Base-by-base conservation (phyloP, 495 filamentous ascomycete genomes). In the Collariella sp. region DNA sequence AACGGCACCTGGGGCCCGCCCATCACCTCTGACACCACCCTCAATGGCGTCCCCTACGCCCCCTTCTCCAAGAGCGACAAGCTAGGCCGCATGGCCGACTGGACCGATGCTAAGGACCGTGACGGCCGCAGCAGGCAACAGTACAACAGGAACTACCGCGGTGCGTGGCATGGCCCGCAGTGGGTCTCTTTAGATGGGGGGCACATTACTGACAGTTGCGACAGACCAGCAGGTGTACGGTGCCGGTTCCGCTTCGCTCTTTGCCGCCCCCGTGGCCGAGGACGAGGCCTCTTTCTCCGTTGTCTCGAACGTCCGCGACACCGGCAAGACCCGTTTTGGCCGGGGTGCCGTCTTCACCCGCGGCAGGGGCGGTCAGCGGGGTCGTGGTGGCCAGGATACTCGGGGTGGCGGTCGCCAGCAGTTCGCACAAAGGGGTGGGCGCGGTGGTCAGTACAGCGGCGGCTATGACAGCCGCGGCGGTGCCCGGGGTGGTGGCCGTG, bases 41-140 rank as follows among this genome's bases (percentile, higher is more conserved):
- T 98, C 54, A 82, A 91, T 63, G 93, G 94, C 65, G 90, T 97
- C 31, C 93, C 93, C 4, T 98, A 96, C 61, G 91, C 91, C 45
- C 91, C 94, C 42, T 98, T 90, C 75, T 96, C 90, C 55, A 98
- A 98, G 76, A 89, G 89, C 61, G 93, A 98, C 77, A 98, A 97
- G 78, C 76, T 98, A 24, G 93, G 94, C 50, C 89, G 93, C 60
- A 98, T 98, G 93, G 93, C 93, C 18, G 93, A 98, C 73, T 98
- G 94, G 94, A 95, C 91, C n/a, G 93, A 96, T 59, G 82, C 86
- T 59, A 96, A 96, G 73, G 91, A 95, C 58, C 73, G 79, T 55
- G 82, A 89, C 54, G 81, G 82, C 15, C 77, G 91, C 44, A 84
- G 84, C 46, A 74, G 93, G 63, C 84, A 88, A 64, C 86, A 88